Percentiles rank a stretch among this genome's conserved stretches.
phyloP scores from a whole-genome alignment of 2,329 filamentous ascomycete species.

The Stachybotrys elegans region DNA sequence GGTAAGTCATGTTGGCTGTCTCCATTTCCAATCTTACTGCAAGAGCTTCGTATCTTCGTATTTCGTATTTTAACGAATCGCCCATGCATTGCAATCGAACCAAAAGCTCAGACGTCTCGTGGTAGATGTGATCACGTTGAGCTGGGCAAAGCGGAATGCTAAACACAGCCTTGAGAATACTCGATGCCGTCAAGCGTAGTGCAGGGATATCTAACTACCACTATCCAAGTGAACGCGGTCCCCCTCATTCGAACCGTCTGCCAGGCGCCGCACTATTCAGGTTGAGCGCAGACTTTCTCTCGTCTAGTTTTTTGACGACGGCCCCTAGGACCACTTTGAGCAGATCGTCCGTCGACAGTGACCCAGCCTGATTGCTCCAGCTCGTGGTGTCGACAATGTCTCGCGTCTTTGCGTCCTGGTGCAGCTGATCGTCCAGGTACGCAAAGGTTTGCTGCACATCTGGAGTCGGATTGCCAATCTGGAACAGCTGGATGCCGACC shows the following conservation, averaged over 20 bases:
- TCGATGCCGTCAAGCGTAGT: too few species aligned
- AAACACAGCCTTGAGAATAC: too few species aligned
- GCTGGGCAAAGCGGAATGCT: too few species aligned
- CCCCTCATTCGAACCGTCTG: background rate
- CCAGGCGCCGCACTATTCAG: constrained; percentile 4
- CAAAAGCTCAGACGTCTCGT: too few species aligned
- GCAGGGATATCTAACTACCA: too few species aligned
- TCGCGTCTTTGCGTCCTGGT: constrained; percentile 8
- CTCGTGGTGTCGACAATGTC: constrained; percentile 10
- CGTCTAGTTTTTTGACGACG: constrained; percentile 9
- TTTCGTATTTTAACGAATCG: too few species aligned
- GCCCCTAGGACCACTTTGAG: constrained; percentile 9
- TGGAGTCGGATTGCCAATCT: constrained; percentile 5
- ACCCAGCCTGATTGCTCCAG: constrained; percentile 5
- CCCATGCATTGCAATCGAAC: too few species aligned
- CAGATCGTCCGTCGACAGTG: constrained; percentile 7
- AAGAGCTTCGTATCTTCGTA: too few species aligned
- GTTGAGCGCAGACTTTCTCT: constrained; percentile 4
- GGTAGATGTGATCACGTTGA: too few species aligned
- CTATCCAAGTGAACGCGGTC: too few species aligned
- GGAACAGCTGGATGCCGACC: constrained; percentile 9
- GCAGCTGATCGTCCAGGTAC: constrained; percentile 9
- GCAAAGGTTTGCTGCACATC: constrained; percentile 6
- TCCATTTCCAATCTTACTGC: too few species aligned
- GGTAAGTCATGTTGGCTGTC: too few species aligned